These are phyloP conservation scores for Schizonepeta tenuifolia DNA, from an alignment of 257 asterid species.

Conservation along the genomic window DNA sequence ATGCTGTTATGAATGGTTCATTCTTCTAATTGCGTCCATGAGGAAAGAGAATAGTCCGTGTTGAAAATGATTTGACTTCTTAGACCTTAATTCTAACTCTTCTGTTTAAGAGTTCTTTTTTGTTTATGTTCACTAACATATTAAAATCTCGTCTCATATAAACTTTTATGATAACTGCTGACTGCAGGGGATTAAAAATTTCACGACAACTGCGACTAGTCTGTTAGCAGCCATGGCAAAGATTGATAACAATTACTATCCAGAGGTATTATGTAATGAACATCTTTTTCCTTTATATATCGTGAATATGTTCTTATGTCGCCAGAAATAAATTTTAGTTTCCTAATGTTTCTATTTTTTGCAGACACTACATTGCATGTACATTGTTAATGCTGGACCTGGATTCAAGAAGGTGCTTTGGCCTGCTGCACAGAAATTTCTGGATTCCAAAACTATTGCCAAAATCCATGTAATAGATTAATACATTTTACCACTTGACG, in stretches of 20 bases:
- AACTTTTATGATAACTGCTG: slow-evolving; percentile 27
- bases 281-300: slow-evolving; percentile 14
- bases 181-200: slow-evolving; percentile 80
- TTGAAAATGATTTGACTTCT: neutral
- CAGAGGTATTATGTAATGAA: slow-evolving; percentile 64
- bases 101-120: slow-evolving; percentile 21
- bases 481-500: slow-evolving; percentile 5
- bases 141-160: slow-evolving; percentile 12
- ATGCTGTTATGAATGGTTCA: slow-evolving; percentile 13
- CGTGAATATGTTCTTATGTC: slow-evolving; percentile 9
- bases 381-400: slow-evolving; percentile 88
- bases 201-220: slow-evolving; percentile 71
- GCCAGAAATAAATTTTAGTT: slow-evolving; percentile 12
- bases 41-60: slow-evolving; percentile 21
- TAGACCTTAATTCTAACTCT: neutral
- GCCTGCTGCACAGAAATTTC: slow-evolving; percentile 93
- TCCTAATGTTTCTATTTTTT: slow-evolving; percentile 33
- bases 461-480: slow-evolving; percentile 68
- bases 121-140: slow-evolving; percentile 17
- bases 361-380: slow-evolving; percentile 93
- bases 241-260: slow-evolving; percentile 79
- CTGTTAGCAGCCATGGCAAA: slow-evolving; percentile 84
- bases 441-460: slow-evolving; percentile 79
- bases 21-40: slow-evolving; percentile 19
- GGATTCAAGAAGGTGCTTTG: slow-evolving; percentile 90